Conservation (phyloP, 2,329 filamentous ascomycete genomes). For the Plenodomus biglobosus region DNA sequence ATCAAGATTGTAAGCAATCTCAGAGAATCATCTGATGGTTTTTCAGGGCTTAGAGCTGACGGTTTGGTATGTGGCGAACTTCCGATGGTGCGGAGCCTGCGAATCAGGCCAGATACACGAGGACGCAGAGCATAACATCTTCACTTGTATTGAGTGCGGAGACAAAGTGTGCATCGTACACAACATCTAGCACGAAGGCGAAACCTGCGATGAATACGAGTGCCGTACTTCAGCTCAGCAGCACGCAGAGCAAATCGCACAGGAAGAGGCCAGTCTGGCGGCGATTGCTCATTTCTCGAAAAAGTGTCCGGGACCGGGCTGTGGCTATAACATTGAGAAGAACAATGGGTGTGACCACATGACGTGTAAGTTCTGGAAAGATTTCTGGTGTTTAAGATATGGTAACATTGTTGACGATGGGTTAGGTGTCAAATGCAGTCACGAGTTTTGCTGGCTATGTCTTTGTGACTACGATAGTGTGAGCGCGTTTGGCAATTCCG, state of each 20-base stretch:
- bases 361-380: conserved; percentile 29
- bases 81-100: conserved; percentile 60
- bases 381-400: too few relatives aligned
- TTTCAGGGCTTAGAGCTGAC: background rate
- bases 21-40: too few relatives aligned
- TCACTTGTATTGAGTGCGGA: conserved; percentile 43
- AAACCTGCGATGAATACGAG: conserved; percentile 47
- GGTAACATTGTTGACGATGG: conserved; percentile 8
- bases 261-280: conserved; percentile 28
- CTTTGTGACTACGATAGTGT: conserved; percentile 32
- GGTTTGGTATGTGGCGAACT: conserved; percentile 45
- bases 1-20: conserved; percentile 32
- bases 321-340: conserved; percentile 47
- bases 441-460: conserved; percentile 49
- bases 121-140: conserved; percentile 50
- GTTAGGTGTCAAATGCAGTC: conserved; percentile 36
- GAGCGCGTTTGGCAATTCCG: conserved; percentile 19
- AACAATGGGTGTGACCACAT: conserved; percentile 49
- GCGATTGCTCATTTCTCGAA: conserved; percentile 41
- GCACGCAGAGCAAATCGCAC: conserved; percentile 21
- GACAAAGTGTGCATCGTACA: conserved; percentile 44
- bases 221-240: conserved; percentile 35
- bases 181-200: conserved; percentile 44
- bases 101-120: conserved; percentile 56
- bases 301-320: conserved; percentile 47